A percentile compares a stretch with the other conserved stretches of the same genome.
phyloP scores from a whole-genome alignment of 164 flowering plant species.

The Magnolia changhungtana region DNA sequence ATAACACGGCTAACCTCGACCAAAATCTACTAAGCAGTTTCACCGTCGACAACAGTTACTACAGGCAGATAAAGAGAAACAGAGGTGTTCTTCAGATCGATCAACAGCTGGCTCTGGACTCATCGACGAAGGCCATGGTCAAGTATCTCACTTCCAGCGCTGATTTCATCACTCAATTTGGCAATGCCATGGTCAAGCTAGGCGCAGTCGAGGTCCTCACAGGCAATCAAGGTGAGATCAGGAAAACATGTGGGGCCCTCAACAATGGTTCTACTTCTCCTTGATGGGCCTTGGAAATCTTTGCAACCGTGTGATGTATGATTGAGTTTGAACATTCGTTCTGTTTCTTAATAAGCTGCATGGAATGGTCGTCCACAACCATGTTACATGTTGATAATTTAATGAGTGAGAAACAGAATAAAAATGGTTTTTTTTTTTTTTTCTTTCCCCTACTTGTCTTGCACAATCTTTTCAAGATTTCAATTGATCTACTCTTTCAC shows the following conservation, averaged over 20 bases:
- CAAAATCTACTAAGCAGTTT: constrained; percentile 23
- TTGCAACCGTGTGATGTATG: too few relatives aligned
- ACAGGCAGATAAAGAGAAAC: neutral
- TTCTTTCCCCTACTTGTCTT: too few relatives aligned
- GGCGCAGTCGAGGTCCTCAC: constrained; percentile 12
- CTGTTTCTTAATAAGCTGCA: too few relatives aligned
- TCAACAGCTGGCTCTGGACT: constrained; percentile 11
- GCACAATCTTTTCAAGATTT: too few relatives aligned
- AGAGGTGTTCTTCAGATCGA: constrained; percentile 15
- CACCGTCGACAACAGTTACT: neutral
- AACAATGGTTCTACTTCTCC: neutral
- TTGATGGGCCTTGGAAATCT: neutral
- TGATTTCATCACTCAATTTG: constrained; percentile 2
- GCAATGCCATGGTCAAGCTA: constrained; percentile 13
- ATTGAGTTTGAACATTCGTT: too few relatives aligned
- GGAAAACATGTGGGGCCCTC: constrained; percentile 6
- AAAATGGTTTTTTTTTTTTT: too few relatives aligned
- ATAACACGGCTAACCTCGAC: constrained; percentile 29
- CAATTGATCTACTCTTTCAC: too few relatives aligned
- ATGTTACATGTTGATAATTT: too few relatives aligned
- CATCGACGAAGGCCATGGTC: constrained; percentile 2
- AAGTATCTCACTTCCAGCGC: neutral
- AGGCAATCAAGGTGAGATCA: constrained; percentile 8
- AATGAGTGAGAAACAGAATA: too few relatives aligned
- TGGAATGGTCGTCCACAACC: too few relatives aligned